phyloP scores from a whole-genome alignment of 495 filamentous ascomycete genomes.

The Penicillium coprophilum region DNA sequence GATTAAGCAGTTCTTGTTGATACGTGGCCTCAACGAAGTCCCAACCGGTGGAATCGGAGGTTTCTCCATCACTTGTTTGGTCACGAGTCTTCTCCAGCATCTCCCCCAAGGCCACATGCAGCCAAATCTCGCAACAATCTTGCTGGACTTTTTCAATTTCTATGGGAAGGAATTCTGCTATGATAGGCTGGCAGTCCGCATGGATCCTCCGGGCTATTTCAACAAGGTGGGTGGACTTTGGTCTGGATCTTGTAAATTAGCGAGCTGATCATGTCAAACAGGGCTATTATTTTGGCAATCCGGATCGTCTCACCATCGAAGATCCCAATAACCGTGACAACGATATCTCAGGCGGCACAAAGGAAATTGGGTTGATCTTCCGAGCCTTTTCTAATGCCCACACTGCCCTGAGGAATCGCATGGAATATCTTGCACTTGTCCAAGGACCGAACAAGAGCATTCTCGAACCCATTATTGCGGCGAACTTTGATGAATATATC shows the following conservation, averaged over 20 bases:
- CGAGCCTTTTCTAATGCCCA: constrained; percentile 64
- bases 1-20: constrained; percentile 88
- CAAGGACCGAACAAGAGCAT: constrained; percentile 49
- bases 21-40: constrained; percentile 89
- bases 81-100: constrained; percentile 80
- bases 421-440: constrained; percentile 6
- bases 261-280: neutral
- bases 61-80: constrained; percentile 89
- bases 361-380: constrained; percentile 61
- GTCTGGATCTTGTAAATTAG: neutral
- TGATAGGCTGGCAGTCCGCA: constrained; percentile 62
- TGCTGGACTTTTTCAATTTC: constrained; percentile 83
- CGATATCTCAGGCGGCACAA: constrained; percentile 82
- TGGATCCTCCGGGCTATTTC: constrained; percentile 68
- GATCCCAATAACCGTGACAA: constrained; percentile 84
- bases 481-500: constrained; percentile 68
- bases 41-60: constrained; percentile 89
- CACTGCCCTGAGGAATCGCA: constrained; percentile 14
- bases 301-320: constrained; percentile 67
- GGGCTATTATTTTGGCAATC: constrained; percentile 28
- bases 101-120: constrained; percentile 63
- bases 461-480: constrained; percentile 63
- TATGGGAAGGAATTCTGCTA: constrained; percentile 82
- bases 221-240: constrained; percentile 60
- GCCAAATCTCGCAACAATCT: constrained; percentile 69